Conservation (phyloP, 106 monocot genomes). For the Hemerocallis citrina region DNA sequence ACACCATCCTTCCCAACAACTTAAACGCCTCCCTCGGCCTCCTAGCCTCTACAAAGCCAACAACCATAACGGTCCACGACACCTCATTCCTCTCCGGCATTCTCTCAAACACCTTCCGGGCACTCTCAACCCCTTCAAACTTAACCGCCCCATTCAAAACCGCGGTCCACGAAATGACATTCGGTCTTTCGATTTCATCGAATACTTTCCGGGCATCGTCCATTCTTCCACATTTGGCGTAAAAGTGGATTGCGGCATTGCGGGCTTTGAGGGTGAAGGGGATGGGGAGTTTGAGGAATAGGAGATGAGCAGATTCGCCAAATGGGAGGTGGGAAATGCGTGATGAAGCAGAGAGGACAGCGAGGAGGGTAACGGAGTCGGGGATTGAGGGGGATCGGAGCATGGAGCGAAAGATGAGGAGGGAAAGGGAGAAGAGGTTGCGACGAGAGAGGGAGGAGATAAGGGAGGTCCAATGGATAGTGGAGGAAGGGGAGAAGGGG, state of each 20-base stretch:
- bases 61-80: conserved; percentile 47
- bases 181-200: conserved; percentile 28
- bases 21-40: conserved; percentile 39
- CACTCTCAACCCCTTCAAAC: conserved; percentile 40
- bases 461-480: conserved; percentile 19
- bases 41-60: conserved; percentile 38
- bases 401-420: conserved; percentile 33
- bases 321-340: conserved; percentile 21
- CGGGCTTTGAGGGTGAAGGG: conserved; percentile 12
- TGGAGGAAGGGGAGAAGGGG: conserved; percentile 5
- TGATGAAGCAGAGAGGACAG: conserved; percentile 33
- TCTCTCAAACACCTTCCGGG: conserved; percentile 31
- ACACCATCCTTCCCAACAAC: conserved; percentile 29
- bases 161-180: conserved; percentile 51
- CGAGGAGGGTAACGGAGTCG: conserved; percentile 37
- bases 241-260: conserved; percentile 47
- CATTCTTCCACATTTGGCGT: conserved; percentile 40
- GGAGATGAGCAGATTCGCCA: conserved; percentile 29
- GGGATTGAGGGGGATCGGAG: conserved; percentile 17
- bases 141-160: conserved; percentile 31
- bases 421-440: conserved; percentile 27
- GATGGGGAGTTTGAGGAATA: conserved; percentile 14
- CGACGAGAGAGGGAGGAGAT: conserved; percentile 12
- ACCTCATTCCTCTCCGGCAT: conserved; percentile 50
- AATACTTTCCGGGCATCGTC: conserved; percentile 39